phyloP scores from a whole-genome alignment of 768 basidiomycete species.

The Boletus subcaerulescens region DNA sequence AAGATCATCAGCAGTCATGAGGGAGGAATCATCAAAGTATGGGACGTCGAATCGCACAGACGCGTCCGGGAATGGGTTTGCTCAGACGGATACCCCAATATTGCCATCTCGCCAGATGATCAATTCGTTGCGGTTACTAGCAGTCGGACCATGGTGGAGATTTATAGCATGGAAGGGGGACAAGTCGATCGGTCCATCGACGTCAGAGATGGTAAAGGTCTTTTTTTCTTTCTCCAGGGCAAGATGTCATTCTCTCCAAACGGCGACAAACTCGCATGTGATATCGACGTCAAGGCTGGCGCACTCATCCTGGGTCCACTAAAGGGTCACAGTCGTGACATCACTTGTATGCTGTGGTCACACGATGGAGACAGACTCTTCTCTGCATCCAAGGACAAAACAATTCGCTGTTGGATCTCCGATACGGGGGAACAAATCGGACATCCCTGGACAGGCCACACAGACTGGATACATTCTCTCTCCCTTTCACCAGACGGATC shows the following conservation, averaged over 20 bases:
- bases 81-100: accelerated
- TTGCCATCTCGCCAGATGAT: neutral
- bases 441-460: too few species aligned
- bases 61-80: neutral
- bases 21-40: neutral
- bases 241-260: neutral
- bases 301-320: too few species aligned
- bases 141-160: accelerated
- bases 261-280: neutral
- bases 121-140: neutral
- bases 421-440: too few species aligned
- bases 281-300: neutral
- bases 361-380: too few species aligned
- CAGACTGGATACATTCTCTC: accelerated
- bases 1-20: neutral
- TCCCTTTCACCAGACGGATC: too few species aligned
- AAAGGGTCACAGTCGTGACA: too few species aligned
- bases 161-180: neutral
- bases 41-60: neutral
- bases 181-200: neutral
- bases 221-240: too few species aligned
- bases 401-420: too few species aligned
- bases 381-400: too few species aligned
- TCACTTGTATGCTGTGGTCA: too few species aligned
- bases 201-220: too few species aligned